These are phyloP conservation scores for Filobasidium floriforme DNA, from an alignment of 768 basidiomycete genomes.

Conservation along the genomic window DNA sequence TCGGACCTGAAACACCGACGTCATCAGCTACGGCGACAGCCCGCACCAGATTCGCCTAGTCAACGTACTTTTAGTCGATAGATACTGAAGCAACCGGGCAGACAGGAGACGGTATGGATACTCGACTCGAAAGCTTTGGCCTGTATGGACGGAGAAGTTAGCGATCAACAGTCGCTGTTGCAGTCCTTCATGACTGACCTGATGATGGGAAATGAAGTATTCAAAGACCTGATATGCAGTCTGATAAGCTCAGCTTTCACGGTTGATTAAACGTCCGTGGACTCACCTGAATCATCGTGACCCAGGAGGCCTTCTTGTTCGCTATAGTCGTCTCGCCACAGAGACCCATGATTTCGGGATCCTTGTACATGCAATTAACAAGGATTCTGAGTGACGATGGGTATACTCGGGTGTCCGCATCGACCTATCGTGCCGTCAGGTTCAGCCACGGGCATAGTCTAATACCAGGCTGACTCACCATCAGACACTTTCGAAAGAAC, in stretches of 20 bases:
- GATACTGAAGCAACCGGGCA: conserved; percentile 99
- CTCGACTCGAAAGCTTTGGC: conserved; percentile 98
- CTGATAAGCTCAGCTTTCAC: conserved; percentile 52
- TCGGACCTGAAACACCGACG: conserved; percentile 45
- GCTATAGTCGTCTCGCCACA: conserved; percentile 98
- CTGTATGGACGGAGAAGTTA: neutral
- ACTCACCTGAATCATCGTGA: conserved; percentile 86
- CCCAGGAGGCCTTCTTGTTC: conserved; percentile 97
- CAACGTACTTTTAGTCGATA: conserved; percentile 77
- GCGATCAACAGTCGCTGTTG: neutral
- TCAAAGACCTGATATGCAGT: conserved; percentile 32
- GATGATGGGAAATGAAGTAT: conserved; percentile 98
- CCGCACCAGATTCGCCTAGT: neutral
- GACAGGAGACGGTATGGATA: conserved; percentile 97
- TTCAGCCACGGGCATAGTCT: neutral
- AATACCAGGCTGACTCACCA: neutral
- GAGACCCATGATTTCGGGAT: conserved; percentile 97
- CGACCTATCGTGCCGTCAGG: conserved; percentile 57
- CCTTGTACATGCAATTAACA: conserved; percentile 98
- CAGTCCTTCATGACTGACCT: conserved; percentile 34
- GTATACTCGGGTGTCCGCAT: conserved; percentile 94
- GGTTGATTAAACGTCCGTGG: neutral
- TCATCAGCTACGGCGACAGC: conserved; percentile 38
- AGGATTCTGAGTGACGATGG: conserved; percentile 80
- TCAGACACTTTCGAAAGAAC: neutral